Evolutionary conservation across 2,329 filamentous ascomycete species (phyloP).

Genomic region (Dothistroma septosporum): DNA sequence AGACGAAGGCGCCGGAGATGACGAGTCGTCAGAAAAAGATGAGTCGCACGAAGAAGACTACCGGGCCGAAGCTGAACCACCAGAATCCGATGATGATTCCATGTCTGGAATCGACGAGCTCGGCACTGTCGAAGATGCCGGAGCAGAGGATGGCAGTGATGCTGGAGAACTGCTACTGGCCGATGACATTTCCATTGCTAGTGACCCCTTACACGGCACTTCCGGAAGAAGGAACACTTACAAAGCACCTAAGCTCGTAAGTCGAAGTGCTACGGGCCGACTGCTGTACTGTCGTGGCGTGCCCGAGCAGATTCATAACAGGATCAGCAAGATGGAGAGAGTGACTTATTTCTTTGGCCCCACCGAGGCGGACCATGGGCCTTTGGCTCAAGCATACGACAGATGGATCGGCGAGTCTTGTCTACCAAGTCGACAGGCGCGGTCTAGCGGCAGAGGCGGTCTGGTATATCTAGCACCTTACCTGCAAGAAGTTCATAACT

Average conservation of each 20-base stretch:
- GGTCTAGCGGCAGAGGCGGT: slow-evolving; percentile 34
- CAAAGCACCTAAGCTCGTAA: background rate
- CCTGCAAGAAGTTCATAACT: slow-evolving; percentile 43
- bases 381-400: slow-evolving; percentile 47
- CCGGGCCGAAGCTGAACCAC: slow-evolving; percentile 26
- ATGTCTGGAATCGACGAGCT: slow-evolving; percentile 35
- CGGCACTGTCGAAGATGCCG: slow-evolving; percentile 23
- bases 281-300: slow-evolving; percentile 24
- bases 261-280: slow-evolving; percentile 4
- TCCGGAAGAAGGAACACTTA: background rate
- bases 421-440: slow-evolving; percentile 46
- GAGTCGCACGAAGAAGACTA: slow-evolving; percentile 32
- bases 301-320: slow-evolving; percentile 24
- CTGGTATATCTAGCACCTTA: slow-evolving; percentile 44
- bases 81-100: slow-evolving; percentile 27
- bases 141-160: slow-evolving; percentile 32
- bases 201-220: slow-evolving; percentile 10
- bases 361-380: slow-evolving; percentile 46
- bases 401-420: slow-evolving; percentile 51
- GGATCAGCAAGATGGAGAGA: slow-evolving; percentile 41
- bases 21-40: slow-evolving; percentile 12
- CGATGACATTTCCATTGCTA: slow-evolving; percentile 27
- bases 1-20: slow-evolving; percentile 29
- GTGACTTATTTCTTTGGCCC: slow-evolving; percentile 51
- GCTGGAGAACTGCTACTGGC: slow-evolving; percentile 37